Evolutionary conservation across 257 asterid genomes (phyloP).

Genomic region (Nyctanthes arbortristis): DNA sequence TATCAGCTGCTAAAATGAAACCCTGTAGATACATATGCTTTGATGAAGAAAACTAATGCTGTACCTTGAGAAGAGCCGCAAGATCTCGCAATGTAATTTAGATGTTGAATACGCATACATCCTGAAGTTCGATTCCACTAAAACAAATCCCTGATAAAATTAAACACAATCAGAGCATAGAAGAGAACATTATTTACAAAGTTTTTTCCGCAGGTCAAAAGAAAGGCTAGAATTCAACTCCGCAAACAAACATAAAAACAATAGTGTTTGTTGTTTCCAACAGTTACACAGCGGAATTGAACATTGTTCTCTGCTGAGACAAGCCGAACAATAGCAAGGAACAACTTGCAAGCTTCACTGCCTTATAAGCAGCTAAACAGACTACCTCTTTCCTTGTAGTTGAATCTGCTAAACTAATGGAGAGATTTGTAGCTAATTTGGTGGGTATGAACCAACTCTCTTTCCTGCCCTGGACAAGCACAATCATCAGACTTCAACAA

Average conservation of each 20-base stretch:
- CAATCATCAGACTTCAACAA: constrained; percentile 24
- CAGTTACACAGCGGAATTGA: constrained; percentile 8
- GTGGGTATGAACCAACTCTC: constrained; percentile 98
- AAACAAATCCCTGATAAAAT: constrained; percentile 44
- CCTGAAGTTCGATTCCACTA: constrained; percentile 53
- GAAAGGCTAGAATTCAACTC: constrained; percentile 3
- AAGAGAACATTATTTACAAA: constrained; percentile 7
- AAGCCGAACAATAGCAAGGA: constrained; percentile 7
- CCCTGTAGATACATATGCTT: no score
- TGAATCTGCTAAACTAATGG: constrained; percentile 91
- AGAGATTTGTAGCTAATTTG: constrained; percentile 92
- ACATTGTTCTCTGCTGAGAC: constrained; percentile 12
- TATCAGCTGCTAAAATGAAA: no score
- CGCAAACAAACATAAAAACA: neutral
- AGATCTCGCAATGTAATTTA: constrained; percentile 78
- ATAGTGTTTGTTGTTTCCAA: neutral
- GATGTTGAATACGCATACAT: constrained; percentile 53
- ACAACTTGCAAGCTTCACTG: neutral
- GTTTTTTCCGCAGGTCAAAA: constrained; percentile 3
- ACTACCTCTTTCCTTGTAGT: constrained; percentile 82
- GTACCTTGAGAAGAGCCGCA: constrained; percentile 93
- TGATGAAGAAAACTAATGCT: constrained; percentile 13
- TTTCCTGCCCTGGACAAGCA: constrained; percentile 74
- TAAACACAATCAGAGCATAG: constrained; percentile 1
- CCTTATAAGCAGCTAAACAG: neutral